A percentile compares a stretch with the other conserved stretches of the same genome.
phyloP scores from a whole-genome alignment of 2,329 filamentous ascomycete genomes.

The Cladosporium sp. region DNA sequence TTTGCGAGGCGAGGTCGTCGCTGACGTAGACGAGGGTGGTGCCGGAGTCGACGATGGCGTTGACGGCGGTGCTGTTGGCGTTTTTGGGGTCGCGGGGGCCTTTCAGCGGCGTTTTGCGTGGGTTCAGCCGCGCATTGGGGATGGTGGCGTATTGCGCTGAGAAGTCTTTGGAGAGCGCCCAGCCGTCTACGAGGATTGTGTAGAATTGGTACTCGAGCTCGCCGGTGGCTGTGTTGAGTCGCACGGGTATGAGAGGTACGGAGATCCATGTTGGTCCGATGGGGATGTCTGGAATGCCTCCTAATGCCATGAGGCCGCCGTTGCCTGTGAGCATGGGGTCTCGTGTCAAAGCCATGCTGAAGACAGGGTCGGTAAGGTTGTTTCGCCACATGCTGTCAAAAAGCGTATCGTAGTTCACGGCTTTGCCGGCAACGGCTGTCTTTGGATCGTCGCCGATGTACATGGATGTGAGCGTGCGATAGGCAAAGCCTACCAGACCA shows the following conservation, averaged over 20 bases:
- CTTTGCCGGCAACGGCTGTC: slow-evolving; percentile 18
- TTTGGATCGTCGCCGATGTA: slow-evolving; percentile 28
- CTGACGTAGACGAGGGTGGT: slow-evolving; percentile 41
- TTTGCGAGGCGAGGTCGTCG: slow-evolving; percentile 29
- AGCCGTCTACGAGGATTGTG: slow-evolving; percentile 33
- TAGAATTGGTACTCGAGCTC: slow-evolving; percentile 36
- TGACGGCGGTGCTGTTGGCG: slow-evolving; percentile 32
- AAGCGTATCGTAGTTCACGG: slow-evolving; percentile 45
- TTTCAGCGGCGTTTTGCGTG: slow-evolving; percentile 9
- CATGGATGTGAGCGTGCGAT: slow-evolving; percentile 45
- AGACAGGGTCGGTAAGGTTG: slow-evolving; percentile 41
- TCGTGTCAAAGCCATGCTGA: slow-evolving; percentile 46
- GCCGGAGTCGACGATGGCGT: slow-evolving; percentile 44
- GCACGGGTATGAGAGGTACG: slow-evolving; percentile 32
- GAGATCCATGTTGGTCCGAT: slow-evolving; percentile 32
- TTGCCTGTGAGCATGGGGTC: slow-evolving; percentile 14
- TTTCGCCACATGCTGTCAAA: slow-evolving; percentile 48
- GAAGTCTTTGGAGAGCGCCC: slow-evolving; percentile 22
- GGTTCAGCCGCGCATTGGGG: slow-evolving; percentile 14
- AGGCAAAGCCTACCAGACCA: slow-evolving; percentile 51
- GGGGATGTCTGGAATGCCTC: slow-evolving; percentile 45
- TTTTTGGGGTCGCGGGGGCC: slow-evolving; percentile 12
- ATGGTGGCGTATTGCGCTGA: slow-evolving; percentile 24
- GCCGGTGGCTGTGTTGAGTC: slow-evolving; percentile 24
- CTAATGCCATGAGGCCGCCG: slow-evolving; percentile 46